phyloP scores from a whole-genome alignment of 768 basidiomycete species.

The Tulasnella sp. region DNA sequence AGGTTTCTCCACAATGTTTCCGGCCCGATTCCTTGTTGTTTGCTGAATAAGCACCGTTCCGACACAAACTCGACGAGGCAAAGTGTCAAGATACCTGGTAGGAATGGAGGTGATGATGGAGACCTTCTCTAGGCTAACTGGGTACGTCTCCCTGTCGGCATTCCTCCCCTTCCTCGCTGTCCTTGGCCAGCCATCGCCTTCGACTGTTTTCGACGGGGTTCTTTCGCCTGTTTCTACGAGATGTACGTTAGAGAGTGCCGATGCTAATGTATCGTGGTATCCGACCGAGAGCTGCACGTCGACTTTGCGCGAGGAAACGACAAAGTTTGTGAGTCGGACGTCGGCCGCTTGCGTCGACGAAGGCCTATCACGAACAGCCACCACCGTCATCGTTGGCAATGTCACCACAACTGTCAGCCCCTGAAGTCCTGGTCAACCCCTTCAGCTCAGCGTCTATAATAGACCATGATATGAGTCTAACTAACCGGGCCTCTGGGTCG shows the following conservation, averaged over 20 bases:
- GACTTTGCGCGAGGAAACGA: constrained; percentile 20
- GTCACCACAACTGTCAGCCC: constrained; percentile 42
- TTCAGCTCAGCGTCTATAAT: constrained; percentile 40
- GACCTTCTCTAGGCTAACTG: neutral
- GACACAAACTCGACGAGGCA: neutral
- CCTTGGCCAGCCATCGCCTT: neutral
- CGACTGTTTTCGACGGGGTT: neutral
- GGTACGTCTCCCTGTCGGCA: neutral
- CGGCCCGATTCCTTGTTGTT: neutral
- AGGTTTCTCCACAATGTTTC: neutral
- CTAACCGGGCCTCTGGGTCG: constrained; percentile 34
- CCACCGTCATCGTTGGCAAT: constrained; percentile 44
- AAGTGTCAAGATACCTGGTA: neutral
- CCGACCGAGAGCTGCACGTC: constrained; percentile 14
- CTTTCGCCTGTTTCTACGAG: neutral
- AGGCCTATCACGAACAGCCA: constrained; percentile 16
- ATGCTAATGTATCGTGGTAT: constrained; percentile 4
- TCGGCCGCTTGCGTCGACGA: constrained; percentile 27
- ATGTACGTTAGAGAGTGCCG: constrained; percentile 6
- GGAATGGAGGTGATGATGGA: neutral
- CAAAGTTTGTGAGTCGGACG: constrained; percentile 20
- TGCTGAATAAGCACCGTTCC: neutral
- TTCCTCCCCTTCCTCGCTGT: neutral
- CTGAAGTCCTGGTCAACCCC: constrained; percentile 38
- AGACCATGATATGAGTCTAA: neutral